Conservation (phyloP, 176 grass and related monocot genomes). For the Triticum aestivum region IWGSC_CS_RefSeq_v2.1 NC_057794.1:433619037-433619536, state of each 20-base stretch:
- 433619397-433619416: no score
- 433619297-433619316: no score
- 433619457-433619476: no score
- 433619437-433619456: not conserved
- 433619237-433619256: conserved; percentile 7
- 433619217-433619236: not conserved
- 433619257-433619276: not conserved
- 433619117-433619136: not conserved
- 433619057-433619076: no score
- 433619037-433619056: not conserved
- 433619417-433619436: no score
- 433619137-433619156: not conserved
- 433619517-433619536: not conserved
- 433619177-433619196: not conserved
- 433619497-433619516: no score
- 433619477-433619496: no score
- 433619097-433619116: not conserved
- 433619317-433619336: no score
- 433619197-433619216: not conserved
- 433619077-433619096: not conserved
- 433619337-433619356: no score
- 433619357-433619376: no score
- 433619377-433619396: no score
- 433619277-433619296: not conserved
- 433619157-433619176: not conserved